Percentiles rank a stretch among this genome's conserved stretches.
phyloP scores from a whole-genome alignment of 2,329 filamentous ascomycete genomes.

The Ophiostoma australiae region DNA sequence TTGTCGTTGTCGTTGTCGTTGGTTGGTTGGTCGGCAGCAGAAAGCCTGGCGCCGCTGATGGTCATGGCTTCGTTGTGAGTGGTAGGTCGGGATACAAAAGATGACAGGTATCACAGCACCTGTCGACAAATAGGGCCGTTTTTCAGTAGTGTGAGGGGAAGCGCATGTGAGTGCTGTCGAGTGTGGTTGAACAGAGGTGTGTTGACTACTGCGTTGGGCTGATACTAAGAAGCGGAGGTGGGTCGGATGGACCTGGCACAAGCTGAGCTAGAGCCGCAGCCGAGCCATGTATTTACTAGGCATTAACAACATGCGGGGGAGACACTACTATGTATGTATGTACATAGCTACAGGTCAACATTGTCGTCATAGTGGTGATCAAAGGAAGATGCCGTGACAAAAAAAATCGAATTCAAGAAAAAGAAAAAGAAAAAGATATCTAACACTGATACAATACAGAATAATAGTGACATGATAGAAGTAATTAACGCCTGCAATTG shows the following conservation, averaged over 20 bases:
- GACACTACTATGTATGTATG: not conserved
- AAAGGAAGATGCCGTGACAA: not conserved
- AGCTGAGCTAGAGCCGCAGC: conserved; percentile 8
- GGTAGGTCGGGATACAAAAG: not conserved
- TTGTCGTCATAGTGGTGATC: not conserved
- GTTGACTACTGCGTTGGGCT: not conserved
- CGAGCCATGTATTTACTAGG: not conserved
- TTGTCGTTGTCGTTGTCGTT: not conserved
- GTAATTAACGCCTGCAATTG: not conserved
- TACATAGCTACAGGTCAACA: not conserved
- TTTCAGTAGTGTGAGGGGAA: conserved; percentile 8
- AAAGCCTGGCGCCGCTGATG: not conserved
- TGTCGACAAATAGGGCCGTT: not conserved
- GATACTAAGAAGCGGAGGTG: conserved; percentile 7
- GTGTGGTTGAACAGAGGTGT: not conserved
- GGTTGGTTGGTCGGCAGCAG: not conserved
- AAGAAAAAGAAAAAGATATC: conserved; percentile 7
- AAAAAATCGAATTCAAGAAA: not conserved
- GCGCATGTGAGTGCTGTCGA: not conserved
- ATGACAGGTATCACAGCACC: no score
- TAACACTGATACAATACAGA: conserved; percentile 7
- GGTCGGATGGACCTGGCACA: not conserved
- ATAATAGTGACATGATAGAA: not conserved
- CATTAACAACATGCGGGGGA: not conserved
- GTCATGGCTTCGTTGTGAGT: conserved; percentile 9